Base-by-base conservation (phyloP, 2,329 filamentous ascomycete genomes). In the Colletotrichum filicis region DNA sequence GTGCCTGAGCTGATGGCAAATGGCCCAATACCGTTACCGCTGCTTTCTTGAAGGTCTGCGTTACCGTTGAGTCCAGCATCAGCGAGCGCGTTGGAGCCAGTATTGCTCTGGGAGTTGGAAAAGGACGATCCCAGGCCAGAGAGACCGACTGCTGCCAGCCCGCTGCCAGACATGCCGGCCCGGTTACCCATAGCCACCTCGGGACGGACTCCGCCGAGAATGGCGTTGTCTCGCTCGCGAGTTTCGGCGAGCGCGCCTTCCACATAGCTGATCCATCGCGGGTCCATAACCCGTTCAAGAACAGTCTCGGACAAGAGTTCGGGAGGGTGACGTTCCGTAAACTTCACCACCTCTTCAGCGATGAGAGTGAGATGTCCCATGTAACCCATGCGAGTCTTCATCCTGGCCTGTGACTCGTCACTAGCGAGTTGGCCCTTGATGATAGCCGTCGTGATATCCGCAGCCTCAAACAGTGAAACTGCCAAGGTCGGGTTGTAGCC, bases 351-450 rank as follows among this genome's bases (percentile, higher is more conserved):
- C 83, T 99, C 97, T 83, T 99, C 97, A 35, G 97, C 96, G 73
- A 99, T 98, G 32, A 99, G 89, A 0, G 97, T 99, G 63, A 99
- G 87, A 82, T 99, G 97, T 3, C 97, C 97, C 95, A 99, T 99
- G 84, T 98, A 99, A 53, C 97, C 97, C 82, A 98, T 92, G 61
- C 97, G 93, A 83, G 97, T 98, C 82, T 94, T 95, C 75, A 91
- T 94, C 79, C 93, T 91, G 72, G 89, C 86, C 82, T 98, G 95
- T 0, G 95, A 94, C 80, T 94, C 92, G 79, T 98, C 96, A 77
- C 95, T 98, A 60, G 92, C 91, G 74, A 90, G 89, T 82, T 99
- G 97, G 58, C 97, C 97, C 76, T 95, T 92, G 77, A 98, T 94
- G 78, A 99, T 98, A 75, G 95, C 92, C 74, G 94, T 93, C 2